These are phyloP conservation scores for Alternaria brassicae DNA, from an alignment of 2,329 filamentous ascomycete genomes.

Conservation along the genomic window DNA sequence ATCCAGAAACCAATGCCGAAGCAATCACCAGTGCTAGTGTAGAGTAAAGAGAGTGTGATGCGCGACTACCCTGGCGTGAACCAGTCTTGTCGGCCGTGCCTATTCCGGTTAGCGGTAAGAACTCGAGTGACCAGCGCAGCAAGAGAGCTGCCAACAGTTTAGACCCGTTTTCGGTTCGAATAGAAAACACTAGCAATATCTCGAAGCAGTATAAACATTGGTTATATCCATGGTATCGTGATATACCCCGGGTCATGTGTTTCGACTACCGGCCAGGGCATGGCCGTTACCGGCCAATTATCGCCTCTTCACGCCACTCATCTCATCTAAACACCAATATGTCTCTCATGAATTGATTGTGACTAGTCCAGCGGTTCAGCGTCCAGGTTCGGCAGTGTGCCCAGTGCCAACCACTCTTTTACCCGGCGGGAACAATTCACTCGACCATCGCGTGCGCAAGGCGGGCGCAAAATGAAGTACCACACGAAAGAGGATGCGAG, in stretches of 20 bases:
- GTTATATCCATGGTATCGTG: conserved; percentile 42
- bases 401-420: conserved; percentile 17
- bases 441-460: background rate
- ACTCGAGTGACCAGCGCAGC: conserved; percentile 36
- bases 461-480: conserved; percentile 12
- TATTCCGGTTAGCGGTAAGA: conserved; percentile 34
- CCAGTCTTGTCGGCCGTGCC: conserved; percentile 29
- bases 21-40: conserved; percentile 35
- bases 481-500: conserved; percentile 6
- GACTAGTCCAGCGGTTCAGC: conserved; percentile 19
- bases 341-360: conserved; percentile 23
- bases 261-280: conserved; percentile 20
- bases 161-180: conserved; percentile 41
- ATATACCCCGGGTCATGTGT: conserved; percentile 26
- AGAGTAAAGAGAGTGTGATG: conserved; percentile 36
- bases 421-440: conserved; percentile 26
- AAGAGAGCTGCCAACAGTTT: conserved; percentile 41
- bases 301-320: background rate
- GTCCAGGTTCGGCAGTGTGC: conserved; percentile 12
- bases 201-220: conserved; percentile 38
- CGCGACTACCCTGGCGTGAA: conserved; percentile 32
- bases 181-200: conserved; percentile 27
- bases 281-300: conserved; percentile 15
- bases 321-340: conserved; percentile 21
- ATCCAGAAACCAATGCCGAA: conserved; percentile 40